Evolutionary conservation across 1,139 yeast genomes (phyloP), one percentile per base, ranked within the genome.

Genomic region (Cylindricascospora bacillispora): DNA sequence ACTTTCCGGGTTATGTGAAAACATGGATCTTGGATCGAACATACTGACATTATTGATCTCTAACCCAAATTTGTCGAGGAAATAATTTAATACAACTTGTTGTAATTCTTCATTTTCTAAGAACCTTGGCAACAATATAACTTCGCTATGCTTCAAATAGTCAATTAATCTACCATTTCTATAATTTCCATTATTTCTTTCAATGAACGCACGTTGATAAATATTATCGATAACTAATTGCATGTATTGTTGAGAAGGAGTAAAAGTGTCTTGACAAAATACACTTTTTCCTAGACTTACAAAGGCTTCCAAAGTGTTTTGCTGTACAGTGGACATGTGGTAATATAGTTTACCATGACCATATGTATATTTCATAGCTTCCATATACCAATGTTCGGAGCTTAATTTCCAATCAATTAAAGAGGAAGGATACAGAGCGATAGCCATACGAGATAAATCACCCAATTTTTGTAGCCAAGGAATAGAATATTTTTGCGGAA

Each of bases 391-490:
- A 50, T 70, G 68, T 48, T 78, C 83, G 1, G 89, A 78, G 41
- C 82, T 70, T 22, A 73, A 54, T 51, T 78, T 79, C 92, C 92
- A 79, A 50, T 79, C 89, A 43, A 79, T 77, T 45, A 72, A 76
- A 32, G 77, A 67, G 10, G 85, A 74, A 14, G 83, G 74, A 47
- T 78, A 79, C 30, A 79, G 58, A 1, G 89, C 86, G 39, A 79
- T 78, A 6, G 89, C 86, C 86, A 79, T 79, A 48, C 92, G 60
- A 22, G 82, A 73, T 39, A 79, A 60, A 51, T 79, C 92, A 20
- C 89, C 92, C 28, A 79, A 56, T 49, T 79, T 75, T 50, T 79
- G 89, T 67, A 83, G 70, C 86, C 86, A 79, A 5, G 82, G 81
- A 61, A 73, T 54, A 56, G 49, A 38, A 39, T 47, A 47, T 38